Base-by-base conservation (phyloP, 495 filamentous ascomycete genomes). In the Hypoxylon lenormandii region DNA sequence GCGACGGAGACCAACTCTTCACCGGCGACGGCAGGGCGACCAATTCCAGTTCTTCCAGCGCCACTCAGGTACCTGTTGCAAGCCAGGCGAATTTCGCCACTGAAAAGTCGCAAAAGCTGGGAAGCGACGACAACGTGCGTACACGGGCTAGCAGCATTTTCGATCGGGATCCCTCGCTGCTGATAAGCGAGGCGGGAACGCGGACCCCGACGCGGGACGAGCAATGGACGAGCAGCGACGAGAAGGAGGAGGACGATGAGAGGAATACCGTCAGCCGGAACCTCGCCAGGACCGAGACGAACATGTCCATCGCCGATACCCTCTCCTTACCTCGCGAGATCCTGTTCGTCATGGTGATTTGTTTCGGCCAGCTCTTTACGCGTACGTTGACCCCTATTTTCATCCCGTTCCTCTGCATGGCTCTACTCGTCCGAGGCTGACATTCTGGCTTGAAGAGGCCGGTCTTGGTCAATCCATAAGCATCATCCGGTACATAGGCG, bases 361-460 rank as follows among this genome's bases (percentile, higher is more conserved):
- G 81, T 55, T 76, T 78, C 49, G 79, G 80, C 0, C 83, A 85
- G 49, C 77, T 84, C 26, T 74, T 71, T 19, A 77, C 66, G 12
- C 75, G 72, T 74, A 58, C 5, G 72, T 74, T 28, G 26, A 11
- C 26, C 15, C 5, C 10, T 12, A 5, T 43, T 30, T 19, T 8
- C 51, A 5, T 19, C 5, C 4, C 15, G 18, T 11, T 12, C 5
- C 15, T 8, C 28, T 7, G 13, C 13, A 26, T 53, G 6, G 18
- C 36, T n/a, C 4, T 37, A 37, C 10, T 10, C 15, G 5, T 3
- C 13, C 21, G 15, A 7, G 4, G 28, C 66, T 70, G 33, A 71
- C 38, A 10, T 8, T 18, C 16, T 13, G 28, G 12, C 18, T 11
- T 45, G 22, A 63, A 74, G 72, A 77, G 61, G 58, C 60, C 19